These are phyloP conservation scores for Venturia aucupariae DNA, from an alignment of 2,329 filamentous ascomycete genomes.

Conservation along the genomic window DNA sequence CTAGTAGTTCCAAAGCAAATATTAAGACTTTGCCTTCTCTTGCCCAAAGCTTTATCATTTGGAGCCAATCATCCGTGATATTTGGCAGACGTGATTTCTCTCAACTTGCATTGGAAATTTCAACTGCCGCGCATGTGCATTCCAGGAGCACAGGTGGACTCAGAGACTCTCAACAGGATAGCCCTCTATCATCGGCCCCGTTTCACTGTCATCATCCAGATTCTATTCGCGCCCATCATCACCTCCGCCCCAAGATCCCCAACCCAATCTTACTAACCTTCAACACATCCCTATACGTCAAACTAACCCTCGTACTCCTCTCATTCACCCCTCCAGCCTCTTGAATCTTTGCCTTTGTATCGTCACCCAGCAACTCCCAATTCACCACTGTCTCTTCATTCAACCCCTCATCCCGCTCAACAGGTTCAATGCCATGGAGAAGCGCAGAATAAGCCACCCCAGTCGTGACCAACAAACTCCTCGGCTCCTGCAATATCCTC, in stretches of 20 bases:
- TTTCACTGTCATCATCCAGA: background rate
- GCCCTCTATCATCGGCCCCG: too few relatives aligned
- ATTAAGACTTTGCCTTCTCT: background rate
- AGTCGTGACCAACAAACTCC: conserved; percentile 68
- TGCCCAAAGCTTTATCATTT: background rate
- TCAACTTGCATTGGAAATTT: too few relatives aligned
- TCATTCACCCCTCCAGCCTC: conserved; percentile 36
- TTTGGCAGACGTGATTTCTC: too few relatives aligned
- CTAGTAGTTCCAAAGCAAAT: conserved; percentile 7
- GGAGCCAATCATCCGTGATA: too few relatives aligned
- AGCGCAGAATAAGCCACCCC: conserved; percentile 58
- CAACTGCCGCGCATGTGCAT: too few relatives aligned
- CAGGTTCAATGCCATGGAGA: conserved; percentile 64
- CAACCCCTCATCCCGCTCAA: conserved; percentile 56
- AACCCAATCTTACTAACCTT: conserved; percentile 66
- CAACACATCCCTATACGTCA: conserved; percentile 81
- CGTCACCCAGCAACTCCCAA: conserved; percentile 55
- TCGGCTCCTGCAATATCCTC: conserved; percentile 71
- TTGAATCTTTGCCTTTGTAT: background rate
- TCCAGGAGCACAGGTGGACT: too few relatives aligned
- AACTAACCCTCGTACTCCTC: conserved; percentile 56
- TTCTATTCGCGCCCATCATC: background rate
- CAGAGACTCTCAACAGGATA: too few relatives aligned
- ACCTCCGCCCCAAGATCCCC: conserved; percentile 47
- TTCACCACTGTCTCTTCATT: conserved; percentile 52